phyloP scores from a whole-genome alignment of 768 basidiomycete species.

The Mycena pura region DNA sequence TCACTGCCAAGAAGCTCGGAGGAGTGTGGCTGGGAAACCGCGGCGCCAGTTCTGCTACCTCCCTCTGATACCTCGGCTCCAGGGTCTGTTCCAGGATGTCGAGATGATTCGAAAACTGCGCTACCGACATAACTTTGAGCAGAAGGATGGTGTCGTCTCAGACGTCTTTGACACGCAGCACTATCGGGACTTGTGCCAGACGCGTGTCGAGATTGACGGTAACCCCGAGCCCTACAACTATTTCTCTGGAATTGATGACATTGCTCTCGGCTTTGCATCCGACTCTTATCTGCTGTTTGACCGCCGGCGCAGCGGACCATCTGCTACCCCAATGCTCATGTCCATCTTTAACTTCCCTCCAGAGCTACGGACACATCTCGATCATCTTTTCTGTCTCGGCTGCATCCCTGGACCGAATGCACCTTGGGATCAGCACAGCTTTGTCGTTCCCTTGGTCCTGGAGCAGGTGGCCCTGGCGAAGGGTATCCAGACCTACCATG shows the following conservation, averaged over 20 bases:
- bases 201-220: constrained; percentile 36
- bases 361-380: constrained; percentile 31
- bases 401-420: constrained; percentile 45
- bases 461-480: neutral
- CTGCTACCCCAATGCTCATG: constrained; percentile 49
- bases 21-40: neutral
- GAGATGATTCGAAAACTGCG: constrained; percentile 13
- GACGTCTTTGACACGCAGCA: constrained; percentile 44
- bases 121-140: constrained; percentile 22
- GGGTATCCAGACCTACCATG: constrained; percentile 2
- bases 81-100: constrained; percentile 26
- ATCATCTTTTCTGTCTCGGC: constrained; percentile 33
- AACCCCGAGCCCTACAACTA: constrained; percentile 30
- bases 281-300: constrained; percentile 53
- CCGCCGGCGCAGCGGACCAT: constrained; percentile 30
- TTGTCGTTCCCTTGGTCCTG: neutral
- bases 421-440: constrained; percentile 19
- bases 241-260: constrained; percentile 46
- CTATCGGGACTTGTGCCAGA: constrained; percentile 34
- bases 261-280: constrained; percentile 49
- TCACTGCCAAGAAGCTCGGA: constrained; percentile 28
- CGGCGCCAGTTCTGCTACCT: constrained; percentile 33
- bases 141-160: constrained; percentile 23
- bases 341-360: constrained; percentile 48
- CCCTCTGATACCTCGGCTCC: constrained; percentile 38